These are phyloP conservation scores for Clonostachys rhizophaga DNA, from an alignment of 2,329 filamentous ascomycete species.

Conservation along the genomic window DNA sequence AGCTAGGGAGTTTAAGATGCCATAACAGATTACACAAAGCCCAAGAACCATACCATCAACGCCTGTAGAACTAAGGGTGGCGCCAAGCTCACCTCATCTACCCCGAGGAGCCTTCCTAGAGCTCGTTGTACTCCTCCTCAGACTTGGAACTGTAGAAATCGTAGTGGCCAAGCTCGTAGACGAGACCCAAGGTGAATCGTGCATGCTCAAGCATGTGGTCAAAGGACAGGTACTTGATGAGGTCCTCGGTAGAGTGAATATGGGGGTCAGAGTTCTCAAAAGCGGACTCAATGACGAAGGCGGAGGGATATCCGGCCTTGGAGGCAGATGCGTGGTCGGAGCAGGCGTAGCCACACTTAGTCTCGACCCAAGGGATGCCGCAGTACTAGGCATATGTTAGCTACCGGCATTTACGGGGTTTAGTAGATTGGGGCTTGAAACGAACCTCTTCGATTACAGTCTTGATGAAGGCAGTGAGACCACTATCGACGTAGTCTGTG, in stretches of 20 bases:
- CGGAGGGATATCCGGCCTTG: constrained; percentile 70
- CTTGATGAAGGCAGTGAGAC: constrained; percentile 87
- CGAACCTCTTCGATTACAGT: constrained; percentile 62
- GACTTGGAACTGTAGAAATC: constrained; percentile 48
- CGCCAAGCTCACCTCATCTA: neutral
- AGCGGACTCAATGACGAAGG: constrained; percentile 71
- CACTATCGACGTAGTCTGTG: constrained; percentile 81
- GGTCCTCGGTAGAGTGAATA: constrained; percentile 68
- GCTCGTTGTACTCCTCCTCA: constrained; percentile 22
- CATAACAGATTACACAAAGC: neutral
- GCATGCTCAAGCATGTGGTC: constrained; percentile 92
- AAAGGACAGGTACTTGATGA: constrained; percentile 70
- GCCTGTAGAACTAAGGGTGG: neutral
- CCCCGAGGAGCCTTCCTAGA: constrained; percentile 15
- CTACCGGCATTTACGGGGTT: constrained; percentile 1
- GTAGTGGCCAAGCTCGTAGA: constrained; percentile 78
- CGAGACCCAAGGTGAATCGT: constrained; percentile 75
- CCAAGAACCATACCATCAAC: neutral
- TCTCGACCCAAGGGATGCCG: constrained; percentile 79
- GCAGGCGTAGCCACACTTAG: constrained; percentile 84
- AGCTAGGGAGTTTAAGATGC: neutral
- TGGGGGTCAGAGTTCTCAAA: constrained; percentile 63
- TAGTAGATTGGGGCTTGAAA: neutral
- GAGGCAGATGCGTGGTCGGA: constrained; percentile 70
- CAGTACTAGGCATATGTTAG: constrained; percentile 59